These are phyloP conservation scores for Phytophthora quininea DNA, from an alignment of 352 stramenopile genomes.

Conservation along the genomic window DNA sequence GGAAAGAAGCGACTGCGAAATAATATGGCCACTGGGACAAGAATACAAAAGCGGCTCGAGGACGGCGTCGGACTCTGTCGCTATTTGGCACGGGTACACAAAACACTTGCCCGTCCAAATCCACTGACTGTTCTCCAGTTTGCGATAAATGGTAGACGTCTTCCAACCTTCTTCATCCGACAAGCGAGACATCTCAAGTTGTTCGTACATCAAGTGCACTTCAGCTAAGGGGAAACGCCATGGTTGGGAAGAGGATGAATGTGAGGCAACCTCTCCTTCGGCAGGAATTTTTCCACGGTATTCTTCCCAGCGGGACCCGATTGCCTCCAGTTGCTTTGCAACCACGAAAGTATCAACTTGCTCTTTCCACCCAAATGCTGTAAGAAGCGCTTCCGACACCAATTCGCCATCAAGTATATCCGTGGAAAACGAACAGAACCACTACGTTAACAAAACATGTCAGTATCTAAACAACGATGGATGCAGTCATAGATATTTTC, in stretches of 20 bases:
- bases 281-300: constrained; percentile 1
- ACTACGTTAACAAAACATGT: constrained; percentile 38
- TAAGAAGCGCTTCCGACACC: constrained; percentile 51
- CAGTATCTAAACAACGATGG: not conserved
- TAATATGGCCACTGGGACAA: constrained; percentile 60
- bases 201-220: constrained; percentile 61
- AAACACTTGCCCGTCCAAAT: constrained; percentile 77
- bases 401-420: constrained; percentile 66
- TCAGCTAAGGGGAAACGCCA: constrained; percentile 52
- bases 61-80: constrained; percentile 41
- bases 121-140: constrained; percentile 54
- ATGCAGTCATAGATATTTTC: constrained; percentile 4
- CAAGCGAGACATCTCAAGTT: constrained; percentile 45
- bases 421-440: constrained; percentile 61
- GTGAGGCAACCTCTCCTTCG: not conserved
- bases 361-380: constrained; percentile 65
- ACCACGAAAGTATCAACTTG: constrained; percentile 47
- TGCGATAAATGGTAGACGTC: constrained; percentile 37
- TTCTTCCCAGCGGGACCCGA: constrained; percentile 44
- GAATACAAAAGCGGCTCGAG: constrained; percentile 69
- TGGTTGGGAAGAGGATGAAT: not conserved
- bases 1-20: constrained; percentile 61
- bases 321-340: constrained; percentile 56
- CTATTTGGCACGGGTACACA: constrained; percentile 57
- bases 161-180: constrained; percentile 37